A percentile compares a stretch with the other conserved stretches of the same genome.
phyloP scores from a whole-genome alignment of 148 eudicot genomes.

The Diospyros lotus region DNA sequence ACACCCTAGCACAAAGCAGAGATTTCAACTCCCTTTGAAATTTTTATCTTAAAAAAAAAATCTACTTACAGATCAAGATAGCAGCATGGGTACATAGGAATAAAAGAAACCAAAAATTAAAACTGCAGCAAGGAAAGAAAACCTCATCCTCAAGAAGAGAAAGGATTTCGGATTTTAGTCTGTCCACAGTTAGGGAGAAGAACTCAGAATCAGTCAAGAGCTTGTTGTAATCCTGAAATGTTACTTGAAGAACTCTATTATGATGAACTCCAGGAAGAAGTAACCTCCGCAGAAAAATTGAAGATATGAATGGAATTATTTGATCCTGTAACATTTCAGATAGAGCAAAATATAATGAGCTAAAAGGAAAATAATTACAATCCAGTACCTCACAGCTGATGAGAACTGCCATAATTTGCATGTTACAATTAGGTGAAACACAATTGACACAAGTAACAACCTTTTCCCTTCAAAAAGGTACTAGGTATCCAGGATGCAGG shows the following conservation, averaged over 20 bases:
- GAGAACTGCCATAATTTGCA: neutral
- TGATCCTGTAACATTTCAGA: slow-evolving; percentile 58
- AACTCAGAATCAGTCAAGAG: slow-evolving; percentile 77
- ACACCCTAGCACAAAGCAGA: slow-evolving; percentile 50
- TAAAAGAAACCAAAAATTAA: neutral
- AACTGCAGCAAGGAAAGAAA: slow-evolving; percentile 6
- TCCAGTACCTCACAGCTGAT: too few relatives aligned
- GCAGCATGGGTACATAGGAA: slow-evolving; percentile 3
- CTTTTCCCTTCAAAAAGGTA: neutral
- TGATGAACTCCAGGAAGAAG: slow-evolving; percentile 77
- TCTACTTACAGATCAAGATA: neutral
- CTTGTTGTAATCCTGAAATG: slow-evolving; percentile 68
- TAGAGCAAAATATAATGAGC: neutral
- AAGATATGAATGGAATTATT: slow-evolving; percentile 60
- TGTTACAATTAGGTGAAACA: neutral
- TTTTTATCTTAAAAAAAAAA: too few relatives aligned
- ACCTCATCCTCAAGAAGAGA: slow-evolving; percentile 84
- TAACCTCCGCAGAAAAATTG: slow-evolving; percentile 72
- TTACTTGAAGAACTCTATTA: slow-evolving; percentile 50
- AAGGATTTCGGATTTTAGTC: slow-evolving; percentile 65
- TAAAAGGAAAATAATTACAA: neutral
- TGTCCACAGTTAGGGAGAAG: slow-evolving; percentile 61
- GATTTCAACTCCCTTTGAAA: slow-evolving; percentile 17
- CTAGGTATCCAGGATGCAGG: neutral
- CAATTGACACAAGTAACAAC: neutral